Conservation (phyloP, 2,329 filamentous ascomycete species). For the Paraconiothyrium brasiliense region DNA sequence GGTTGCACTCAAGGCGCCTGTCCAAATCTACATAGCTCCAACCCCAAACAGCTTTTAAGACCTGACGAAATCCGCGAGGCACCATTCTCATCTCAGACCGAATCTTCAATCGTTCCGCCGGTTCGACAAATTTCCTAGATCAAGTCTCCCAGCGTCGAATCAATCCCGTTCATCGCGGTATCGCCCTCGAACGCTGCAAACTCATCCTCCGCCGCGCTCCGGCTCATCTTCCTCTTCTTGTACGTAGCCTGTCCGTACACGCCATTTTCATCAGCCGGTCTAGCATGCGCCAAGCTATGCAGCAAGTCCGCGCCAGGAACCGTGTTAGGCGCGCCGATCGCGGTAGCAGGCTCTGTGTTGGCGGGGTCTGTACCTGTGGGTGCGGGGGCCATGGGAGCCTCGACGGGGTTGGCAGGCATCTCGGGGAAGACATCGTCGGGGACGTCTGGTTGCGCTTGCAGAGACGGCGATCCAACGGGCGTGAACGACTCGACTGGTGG, state of each 20-base stretch:
- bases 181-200: slow-evolving; percentile 54
- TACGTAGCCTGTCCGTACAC: slow-evolving; percentile 34
- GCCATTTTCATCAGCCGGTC: slow-evolving; percentile 31
- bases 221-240: slow-evolving; percentile 52
- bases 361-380: slow-evolving; percentile 27
- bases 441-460: slow-evolving; percentile 36
- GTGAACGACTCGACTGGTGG: slow-evolving; percentile 69
- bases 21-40: too few relatives aligned
- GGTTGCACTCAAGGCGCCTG: too few relatives aligned
- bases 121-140: slow-evolving; percentile 27
- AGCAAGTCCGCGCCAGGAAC: slow-evolving; percentile 42
- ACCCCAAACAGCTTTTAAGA: too few relatives aligned
- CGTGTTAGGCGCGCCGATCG: slow-evolving; percentile 30
- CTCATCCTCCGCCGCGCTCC: slow-evolving; percentile 46
- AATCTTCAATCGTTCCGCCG: not conserved
- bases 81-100: too few relatives aligned
- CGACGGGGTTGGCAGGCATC: slow-evolving; percentile 35
- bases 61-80: too few relatives aligned
- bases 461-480: slow-evolving; percentile 60
- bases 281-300: slow-evolving; percentile 40
- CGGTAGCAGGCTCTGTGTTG: slow-evolving; percentile 33
- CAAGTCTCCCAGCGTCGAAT: slow-evolving; percentile 69
- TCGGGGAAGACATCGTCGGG: slow-evolving; percentile 42
- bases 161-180: slow-evolving; percentile 65
- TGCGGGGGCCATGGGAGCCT: slow-evolving; percentile 36